phyloP scores from a whole-genome alignment of 345 rosid genomes.

The Psidium friedrichsthalianum region DNA sequence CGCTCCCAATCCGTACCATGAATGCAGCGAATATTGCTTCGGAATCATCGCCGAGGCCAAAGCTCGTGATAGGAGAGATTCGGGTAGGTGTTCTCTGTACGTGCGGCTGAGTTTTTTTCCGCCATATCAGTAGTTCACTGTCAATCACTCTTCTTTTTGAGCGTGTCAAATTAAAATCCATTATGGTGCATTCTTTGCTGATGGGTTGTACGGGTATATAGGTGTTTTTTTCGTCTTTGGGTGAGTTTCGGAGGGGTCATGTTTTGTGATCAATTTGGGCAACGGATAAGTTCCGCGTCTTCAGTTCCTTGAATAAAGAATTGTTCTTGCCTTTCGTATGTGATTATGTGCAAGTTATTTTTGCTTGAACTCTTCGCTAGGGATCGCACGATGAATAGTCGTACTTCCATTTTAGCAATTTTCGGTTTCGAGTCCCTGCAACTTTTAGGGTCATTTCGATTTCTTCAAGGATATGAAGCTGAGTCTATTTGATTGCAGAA shows the following conservation, averaged over 20 bases:
- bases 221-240: not conserved
- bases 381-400: not conserved
- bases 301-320: not conserved
- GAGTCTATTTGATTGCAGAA: not conserved
- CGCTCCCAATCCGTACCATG: conserved; percentile 45
- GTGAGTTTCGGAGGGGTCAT: not conserved
- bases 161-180: not conserved
- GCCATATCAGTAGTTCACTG: not conserved
- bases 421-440: not conserved
- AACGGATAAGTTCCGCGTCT: not conserved
- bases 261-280: not conserved
- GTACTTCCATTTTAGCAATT: not conserved
- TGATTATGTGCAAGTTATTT: too few relatives aligned
- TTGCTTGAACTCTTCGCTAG: not conserved
- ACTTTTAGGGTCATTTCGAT: not conserved
- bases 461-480: not conserved
- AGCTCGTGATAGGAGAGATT: conserved; percentile 22
- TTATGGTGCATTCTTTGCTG: too few relatives aligned
- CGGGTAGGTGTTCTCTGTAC: conserved; percentile 17
- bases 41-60: conserved; percentile 57
- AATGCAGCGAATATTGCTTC: conserved; percentile 65
- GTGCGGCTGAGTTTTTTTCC: not conserved
- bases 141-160: not conserved
- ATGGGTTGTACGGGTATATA: not conserved
- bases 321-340: not conserved